These are phyloP conservation scores for Colletotrichum caudatum DNA, from an alignment of 2,329 filamentous ascomycete species.

Conservation along the genomic window DNA sequence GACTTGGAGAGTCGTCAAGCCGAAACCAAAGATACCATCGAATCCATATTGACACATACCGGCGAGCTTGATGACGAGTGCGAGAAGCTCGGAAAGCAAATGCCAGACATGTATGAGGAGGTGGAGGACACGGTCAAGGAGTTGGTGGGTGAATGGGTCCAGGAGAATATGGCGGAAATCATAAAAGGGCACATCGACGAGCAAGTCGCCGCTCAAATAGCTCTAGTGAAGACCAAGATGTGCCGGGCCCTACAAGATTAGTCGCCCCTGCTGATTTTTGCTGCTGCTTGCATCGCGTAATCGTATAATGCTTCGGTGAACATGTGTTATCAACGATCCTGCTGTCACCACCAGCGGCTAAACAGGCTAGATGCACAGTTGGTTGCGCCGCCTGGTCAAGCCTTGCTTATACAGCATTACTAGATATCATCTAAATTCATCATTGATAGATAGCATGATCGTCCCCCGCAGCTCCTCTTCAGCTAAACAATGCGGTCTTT, in stretches of 20 bases:
- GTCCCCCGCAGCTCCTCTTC: neutral
- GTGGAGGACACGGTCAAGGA: slow-evolving; percentile 9
- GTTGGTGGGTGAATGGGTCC: neutral
- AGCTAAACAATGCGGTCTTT: neutral
- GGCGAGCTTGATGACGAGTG: slow-evolving; percentile 25
- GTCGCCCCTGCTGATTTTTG: neutral
- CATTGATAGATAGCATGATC: neutral
- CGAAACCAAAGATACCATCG: slow-evolving; percentile 14
- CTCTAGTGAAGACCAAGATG: slow-evolving; percentile 21
- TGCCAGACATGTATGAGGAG: slow-evolving; percentile 23
- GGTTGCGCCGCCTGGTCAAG: no score
- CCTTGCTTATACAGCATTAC: no score
- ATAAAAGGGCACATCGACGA: slow-evolving; percentile 10
- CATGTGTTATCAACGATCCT: no score
- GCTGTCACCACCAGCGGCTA: no score
- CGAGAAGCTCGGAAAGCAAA: slow-evolving; percentile 27
- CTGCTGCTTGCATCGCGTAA: no score
- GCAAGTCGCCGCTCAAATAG: slow-evolving; percentile 13
- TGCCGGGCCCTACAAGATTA: slow-evolving; percentile 12
- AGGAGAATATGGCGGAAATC: slow-evolving; percentile 27
- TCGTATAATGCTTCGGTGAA: neutral
- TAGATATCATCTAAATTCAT: no score
- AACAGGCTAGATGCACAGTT: no score
- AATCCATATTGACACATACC: slow-evolving; percentile 14
- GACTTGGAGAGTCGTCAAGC: slow-evolving; percentile 5